These are phyloP conservation scores for Psilocybe subaeruginosa DNA, from an alignment of 768 basidiomycete genomes.

Conservation along the genomic window DNA sequence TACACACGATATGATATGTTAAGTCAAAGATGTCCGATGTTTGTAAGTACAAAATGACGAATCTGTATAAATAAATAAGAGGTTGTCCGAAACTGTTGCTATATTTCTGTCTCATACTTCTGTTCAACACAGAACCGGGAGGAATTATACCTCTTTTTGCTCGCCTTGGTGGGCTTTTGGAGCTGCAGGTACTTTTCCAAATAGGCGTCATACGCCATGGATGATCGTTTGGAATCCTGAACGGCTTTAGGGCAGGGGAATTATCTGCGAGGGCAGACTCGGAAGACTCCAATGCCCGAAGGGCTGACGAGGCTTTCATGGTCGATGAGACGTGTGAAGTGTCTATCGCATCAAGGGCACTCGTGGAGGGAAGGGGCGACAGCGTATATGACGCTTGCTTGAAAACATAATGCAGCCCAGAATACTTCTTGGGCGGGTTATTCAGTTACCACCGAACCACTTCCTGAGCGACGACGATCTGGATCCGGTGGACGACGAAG, in stretches of 20 bases:
- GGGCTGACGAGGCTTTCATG: neutral
- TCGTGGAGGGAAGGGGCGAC: neutral
- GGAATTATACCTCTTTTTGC: constrained; percentile 9
- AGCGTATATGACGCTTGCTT: constrained; percentile 11
- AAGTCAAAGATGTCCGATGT: neutral
- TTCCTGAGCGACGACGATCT: constrained; percentile 25
- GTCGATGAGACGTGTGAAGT: neutral
- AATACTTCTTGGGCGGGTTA: neutral
- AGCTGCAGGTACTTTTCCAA: constrained; percentile 12
- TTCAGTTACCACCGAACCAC: constrained; percentile 24
- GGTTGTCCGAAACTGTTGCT: neutral
- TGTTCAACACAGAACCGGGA: neutral
- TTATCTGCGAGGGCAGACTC: neutral
- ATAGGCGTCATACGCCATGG: constrained; percentile 2
- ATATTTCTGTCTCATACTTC: neutral
- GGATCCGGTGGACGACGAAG: constrained; percentile 17
- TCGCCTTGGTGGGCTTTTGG: constrained; percentile 8
- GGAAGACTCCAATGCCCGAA: neutral
- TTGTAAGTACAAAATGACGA: neutral
- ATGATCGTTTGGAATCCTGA: constrained; percentile 2
- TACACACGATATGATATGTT: no score
- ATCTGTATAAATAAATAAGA: neutral
- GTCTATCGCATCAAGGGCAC: neutral
- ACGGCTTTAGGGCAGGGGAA: neutral
- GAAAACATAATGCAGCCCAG: neutral